Base-by-base conservation (phyloP, 1,284 basidiomycete species). In the Agroathelia rolfsii region DNA sequence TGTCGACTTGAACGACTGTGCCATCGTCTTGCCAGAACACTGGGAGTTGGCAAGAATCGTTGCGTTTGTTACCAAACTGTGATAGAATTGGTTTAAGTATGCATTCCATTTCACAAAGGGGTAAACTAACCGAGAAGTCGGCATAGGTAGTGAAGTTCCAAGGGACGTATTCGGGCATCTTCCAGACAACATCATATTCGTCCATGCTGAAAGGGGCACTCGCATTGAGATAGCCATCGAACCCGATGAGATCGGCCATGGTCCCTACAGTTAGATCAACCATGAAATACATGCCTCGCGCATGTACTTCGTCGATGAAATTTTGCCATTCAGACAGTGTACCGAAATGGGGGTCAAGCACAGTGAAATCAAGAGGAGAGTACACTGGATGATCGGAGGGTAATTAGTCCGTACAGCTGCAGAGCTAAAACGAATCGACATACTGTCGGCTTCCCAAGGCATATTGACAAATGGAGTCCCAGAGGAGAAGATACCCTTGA, bases 381-480 rank as follows among this genome's bases (percentile, higher is more conserved):
- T 93, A 94, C 56, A 86, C 86, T 88, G 37, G 7, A 38, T 11
- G 9, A 39, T n/a, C n/a, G 29, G 25, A 37, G 29, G 29, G 36
- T 24, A 41, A 39, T 36, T 22, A 38, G 22, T 5, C 22, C 12
- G 34, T 28, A 19, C 11, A 19, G 4, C n/a, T 9, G 37, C 24
- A 17, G 36, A 20, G 26, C 35, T 31, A 24, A 42, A 28, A 37
- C 15, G 14, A 16, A 36, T 34, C 28, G 33, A 69, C 83, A 51
- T 41, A 87, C 86, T 88, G 70, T 94, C 89, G 11, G 88, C 83
- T 55, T 90, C 82, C 89, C 89, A 94, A 12, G 88, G 62, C 89
- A 93, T 90, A 67, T 94, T 93, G 42, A 93, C 41, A 56, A 89
- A 94, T 30, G 80, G 76, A 1, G 89, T 94, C 35, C 89, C 89